These are phyloP conservation scores for Kodamaea sagamina DNA, from an alignment of 805 yeast species.

Conservation along the genomic window DNA sequence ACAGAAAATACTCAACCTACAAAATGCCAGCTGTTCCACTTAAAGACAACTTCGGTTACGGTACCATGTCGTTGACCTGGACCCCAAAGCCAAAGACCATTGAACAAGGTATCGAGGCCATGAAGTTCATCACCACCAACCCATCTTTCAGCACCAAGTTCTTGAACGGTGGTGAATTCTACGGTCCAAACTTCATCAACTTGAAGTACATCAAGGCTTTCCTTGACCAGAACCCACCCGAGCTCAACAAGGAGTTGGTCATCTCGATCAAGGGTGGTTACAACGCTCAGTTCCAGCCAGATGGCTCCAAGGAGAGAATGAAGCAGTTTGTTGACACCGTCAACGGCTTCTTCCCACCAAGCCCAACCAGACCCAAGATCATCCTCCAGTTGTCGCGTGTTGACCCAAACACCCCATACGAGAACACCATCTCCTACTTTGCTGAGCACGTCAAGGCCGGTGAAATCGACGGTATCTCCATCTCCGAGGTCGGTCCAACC, in stretches of 20 bases:
- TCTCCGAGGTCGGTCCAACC: conserved; percentile 69
- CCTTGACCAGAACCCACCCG: conserved; percentile 55
- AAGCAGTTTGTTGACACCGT: conserved; percentile 50
- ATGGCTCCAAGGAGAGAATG: conserved; percentile 51
- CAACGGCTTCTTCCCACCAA: conserved; percentile 29
- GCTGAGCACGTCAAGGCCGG: conserved; percentile 64
- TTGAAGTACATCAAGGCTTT: conserved; percentile 59
- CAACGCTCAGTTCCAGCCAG: conserved; percentile 45
- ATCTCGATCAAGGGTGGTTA: conserved; percentile 70
- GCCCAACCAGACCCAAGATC: conserved; percentile 35
- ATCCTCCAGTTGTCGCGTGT: conserved; percentile 72
- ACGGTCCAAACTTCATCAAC: conserved; percentile 57
- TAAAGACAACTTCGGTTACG: conserved; percentile 53
- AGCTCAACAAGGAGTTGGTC: conserved; percentile 51
- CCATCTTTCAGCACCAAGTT: conserved; percentile 50
- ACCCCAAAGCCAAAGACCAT: conserved; percentile 55
- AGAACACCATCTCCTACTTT: conserved; percentile 57
- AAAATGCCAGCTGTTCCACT: conserved; percentile 6
- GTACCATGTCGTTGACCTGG: conserved; percentile 84
- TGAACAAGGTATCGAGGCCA: conserved; percentile 52
- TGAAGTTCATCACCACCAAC: conserved; percentile 49
- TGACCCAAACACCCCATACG: conserved; percentile 56
- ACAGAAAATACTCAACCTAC: no score
- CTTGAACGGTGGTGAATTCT: conserved; percentile 78
- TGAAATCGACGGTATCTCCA: conserved; percentile 65